phyloP scores from a whole-genome alignment of 2,329 filamentous ascomycete species.

The Ophiostoma sp. region DNA sequence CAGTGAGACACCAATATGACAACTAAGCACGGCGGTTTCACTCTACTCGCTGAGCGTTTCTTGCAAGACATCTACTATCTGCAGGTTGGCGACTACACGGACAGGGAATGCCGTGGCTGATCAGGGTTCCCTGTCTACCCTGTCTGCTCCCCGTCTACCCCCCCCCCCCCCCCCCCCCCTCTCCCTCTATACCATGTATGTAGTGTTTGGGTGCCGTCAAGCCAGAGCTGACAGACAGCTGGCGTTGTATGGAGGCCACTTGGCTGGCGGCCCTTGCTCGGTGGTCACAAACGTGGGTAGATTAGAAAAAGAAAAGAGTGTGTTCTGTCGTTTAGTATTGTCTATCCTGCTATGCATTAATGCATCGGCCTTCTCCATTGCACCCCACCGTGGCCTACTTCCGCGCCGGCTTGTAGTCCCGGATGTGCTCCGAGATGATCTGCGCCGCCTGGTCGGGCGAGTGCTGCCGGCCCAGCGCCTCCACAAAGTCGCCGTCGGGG shows the following conservation, averaged over 20 bases:
- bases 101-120: not conserved
- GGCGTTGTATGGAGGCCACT: not conserved
- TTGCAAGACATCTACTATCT: not conserved
- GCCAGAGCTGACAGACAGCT: too few relatives aligned
- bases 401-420: conserved; percentile 44
- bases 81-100: not conserved
- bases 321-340: not conserved
- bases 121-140: not conserved
- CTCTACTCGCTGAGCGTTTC: not conserved
- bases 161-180: too few relatives aligned
- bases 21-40: not conserved
- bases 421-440: conserved; percentile 81
- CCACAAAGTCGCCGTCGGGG: conserved; percentile 95
- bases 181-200: too few relatives aligned
- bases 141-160: too few relatives aligned
- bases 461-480: conserved; percentile 91
- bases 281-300: not conserved
- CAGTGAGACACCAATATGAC: not conserved
- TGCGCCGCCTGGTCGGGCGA: conserved; percentile 79
- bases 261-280: not conserved
- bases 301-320: not conserved
- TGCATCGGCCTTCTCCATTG: not conserved
- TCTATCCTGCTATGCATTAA: conserved; percentile 4
- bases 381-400: not conserved
- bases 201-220: too few relatives aligned